Evolutionary conservation across 257 asterid species (phyloP).

Genomic region (Solanum ossicruentum): DNA sequence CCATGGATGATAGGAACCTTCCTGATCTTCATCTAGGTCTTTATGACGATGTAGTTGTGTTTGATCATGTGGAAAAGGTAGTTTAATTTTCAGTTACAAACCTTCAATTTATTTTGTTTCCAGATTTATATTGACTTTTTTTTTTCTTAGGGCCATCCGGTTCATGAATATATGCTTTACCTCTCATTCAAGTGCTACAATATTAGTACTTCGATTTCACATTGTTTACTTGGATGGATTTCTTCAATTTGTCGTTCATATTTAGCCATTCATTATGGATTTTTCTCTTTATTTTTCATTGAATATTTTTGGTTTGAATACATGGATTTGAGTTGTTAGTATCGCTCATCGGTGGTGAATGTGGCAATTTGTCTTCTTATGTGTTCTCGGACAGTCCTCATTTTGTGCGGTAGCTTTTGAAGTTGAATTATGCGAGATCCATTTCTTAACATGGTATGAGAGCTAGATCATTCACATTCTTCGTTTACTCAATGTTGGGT

Average conservation of each 20-base stretch:
- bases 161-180: neutral
- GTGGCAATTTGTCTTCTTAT: neutral
- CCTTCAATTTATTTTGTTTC: neutral
- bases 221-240: neutral
- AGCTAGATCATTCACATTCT: neutral
- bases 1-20: constrained; percentile 78
- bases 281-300: neutral
- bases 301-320: neutral
- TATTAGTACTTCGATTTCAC: neutral
- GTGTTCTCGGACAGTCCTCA: neutral
- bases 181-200: neutral
- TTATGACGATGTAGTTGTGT: constrained; percentile 86
- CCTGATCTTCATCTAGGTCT: constrained; percentile 96
- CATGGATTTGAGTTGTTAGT: neutral
- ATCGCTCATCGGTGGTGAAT: neutral
- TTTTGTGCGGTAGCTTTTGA: neutral
- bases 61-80: constrained; percentile 98
- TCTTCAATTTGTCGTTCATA: neutral
- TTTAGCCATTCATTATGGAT: neutral
- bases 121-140: neutral
- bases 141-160: neutral
- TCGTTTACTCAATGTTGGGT: neutral
- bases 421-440: neutral
- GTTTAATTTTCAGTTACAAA: neutral
- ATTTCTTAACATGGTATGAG: neutral